Evolutionary conservation across 352 stramenopile genomes (phyloP).

Genomic region (Phytophthora europaea): DNA sequence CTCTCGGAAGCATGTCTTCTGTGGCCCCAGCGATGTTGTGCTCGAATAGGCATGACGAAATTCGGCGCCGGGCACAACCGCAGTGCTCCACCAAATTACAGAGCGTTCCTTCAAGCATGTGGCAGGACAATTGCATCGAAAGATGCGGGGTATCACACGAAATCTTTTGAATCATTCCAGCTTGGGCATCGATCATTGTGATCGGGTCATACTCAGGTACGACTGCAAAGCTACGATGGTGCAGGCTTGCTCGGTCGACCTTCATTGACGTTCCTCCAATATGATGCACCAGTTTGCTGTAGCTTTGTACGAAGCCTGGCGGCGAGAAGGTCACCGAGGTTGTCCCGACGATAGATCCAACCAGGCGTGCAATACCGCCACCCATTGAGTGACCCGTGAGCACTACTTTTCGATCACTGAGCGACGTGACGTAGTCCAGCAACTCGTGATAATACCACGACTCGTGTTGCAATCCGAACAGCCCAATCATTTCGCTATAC

Average conservation of each 20-base stretch:
- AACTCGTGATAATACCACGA: constrained; percentile 91
- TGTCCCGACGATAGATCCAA: constrained; percentile 80
- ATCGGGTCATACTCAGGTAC: constrained; percentile 91
- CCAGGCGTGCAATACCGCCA: constrained; percentile 86
- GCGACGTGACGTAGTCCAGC: constrained; percentile 83
- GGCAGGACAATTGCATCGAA: constrained; percentile 91
- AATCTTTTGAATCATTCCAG: constrained; percentile 92
- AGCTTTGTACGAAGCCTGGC: constrained; percentile 88
- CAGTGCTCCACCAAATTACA: constrained; percentile 47
- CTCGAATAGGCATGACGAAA: constrained; percentile 3
- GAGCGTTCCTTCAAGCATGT: constrained; percentile 93
- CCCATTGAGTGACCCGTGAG: constrained; percentile 92
- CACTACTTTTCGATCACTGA: constrained; percentile 83
- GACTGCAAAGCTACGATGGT: constrained; percentile 89
- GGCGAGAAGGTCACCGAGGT: constrained; percentile 90
- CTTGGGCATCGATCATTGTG: constrained; percentile 90
- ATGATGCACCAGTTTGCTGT: constrained; percentile 89
- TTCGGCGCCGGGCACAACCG: not conserved
- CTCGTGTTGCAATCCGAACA: constrained; percentile 91
- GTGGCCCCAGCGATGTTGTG: constrained; percentile 5
- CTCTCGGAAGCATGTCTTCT: not conserved
- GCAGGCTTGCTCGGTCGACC: constrained; percentile 78
- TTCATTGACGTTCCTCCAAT: constrained; percentile 79
- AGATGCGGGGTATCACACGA: constrained; percentile 87
- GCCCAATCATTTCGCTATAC: constrained; percentile 87